phyloP scores from a whole-genome alignment of 2,329 filamentous ascomycete species.

The Nothophaeocryptopus gaeumannii region DNA sequence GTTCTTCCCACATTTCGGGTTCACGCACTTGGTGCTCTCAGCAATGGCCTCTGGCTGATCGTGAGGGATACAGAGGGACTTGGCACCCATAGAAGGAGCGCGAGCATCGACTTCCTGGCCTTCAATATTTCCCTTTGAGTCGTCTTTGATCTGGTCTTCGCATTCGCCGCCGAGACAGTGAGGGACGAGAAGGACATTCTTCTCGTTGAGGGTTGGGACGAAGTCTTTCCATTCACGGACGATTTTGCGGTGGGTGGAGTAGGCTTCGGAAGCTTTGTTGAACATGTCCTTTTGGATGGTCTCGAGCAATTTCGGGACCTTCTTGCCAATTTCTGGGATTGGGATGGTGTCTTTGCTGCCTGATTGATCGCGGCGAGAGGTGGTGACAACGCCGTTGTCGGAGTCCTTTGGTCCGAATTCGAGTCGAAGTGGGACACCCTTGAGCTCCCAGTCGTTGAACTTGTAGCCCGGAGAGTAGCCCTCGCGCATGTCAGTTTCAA shows the following conservation, averaged over 20 bases:
- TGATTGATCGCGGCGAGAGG: slow-evolving; percentile 78
- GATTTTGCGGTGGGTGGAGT: slow-evolving; percentile 74
- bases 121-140: slow-evolving; percentile 73
- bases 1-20: slow-evolving; percentile 73
- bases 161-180: slow-evolving; percentile 82
- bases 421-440: slow-evolving; percentile 87
- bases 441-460: slow-evolving; percentile 98
- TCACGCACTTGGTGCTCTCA: slow-evolving; percentile 83
- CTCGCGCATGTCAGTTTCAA: slow-evolving; percentile 79
- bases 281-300: slow-evolving; percentile 84
- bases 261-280: slow-evolving; percentile 71
- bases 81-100: slow-evolving; percentile 72
- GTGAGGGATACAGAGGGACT: slow-evolving; percentile 75
- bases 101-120: slow-evolving; percentile 66
- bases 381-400: slow-evolving; percentile 78
- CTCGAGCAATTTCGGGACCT: slow-evolving; percentile 78
- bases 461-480: slow-evolving; percentile 94
- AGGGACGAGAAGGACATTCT: slow-evolving; percentile 90
- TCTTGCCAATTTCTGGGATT: slow-evolving; percentile 68
- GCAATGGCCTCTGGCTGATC: slow-evolving; percentile 76
- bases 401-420: slow-evolving; percentile 96
- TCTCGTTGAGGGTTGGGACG: slow-evolving; percentile 80
- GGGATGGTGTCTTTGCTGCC: slow-evolving; percentile 74
- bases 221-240: slow-evolving; percentile 88
- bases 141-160: slow-evolving; percentile 92